Percentiles rank a stretch among this genome's conserved stretches.
Conservation (phyloP, 768 basidiomycete genomes). For the Boletus subcaerulescens region DNA sequence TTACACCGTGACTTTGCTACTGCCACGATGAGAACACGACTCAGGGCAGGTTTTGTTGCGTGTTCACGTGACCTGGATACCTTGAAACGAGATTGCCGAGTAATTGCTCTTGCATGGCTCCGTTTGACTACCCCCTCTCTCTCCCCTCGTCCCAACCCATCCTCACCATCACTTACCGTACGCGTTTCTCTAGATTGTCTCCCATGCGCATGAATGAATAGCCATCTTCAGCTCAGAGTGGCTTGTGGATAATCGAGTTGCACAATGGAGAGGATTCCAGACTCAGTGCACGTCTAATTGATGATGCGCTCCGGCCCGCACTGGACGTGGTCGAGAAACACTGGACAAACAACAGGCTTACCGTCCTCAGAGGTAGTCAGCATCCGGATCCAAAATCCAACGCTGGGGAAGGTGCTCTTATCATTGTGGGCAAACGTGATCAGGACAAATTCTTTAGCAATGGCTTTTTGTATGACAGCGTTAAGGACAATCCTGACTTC, state of each 20-base stretch:
- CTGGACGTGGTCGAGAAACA: constrained; percentile 69
- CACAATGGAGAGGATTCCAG: constrained; percentile 78
- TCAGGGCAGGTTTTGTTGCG: constrained; percentile 26
- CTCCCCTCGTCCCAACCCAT: constrained; percentile 52
- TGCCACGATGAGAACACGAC: constrained; percentile 22
- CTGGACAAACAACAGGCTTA: constrained; percentile 58
- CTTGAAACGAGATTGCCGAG: not conserved
- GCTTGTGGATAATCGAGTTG: constrained; percentile 75
- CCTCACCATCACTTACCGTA: constrained; percentile 69
- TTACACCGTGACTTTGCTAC: not conserved
- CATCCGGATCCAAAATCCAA: constrained; percentile 31
- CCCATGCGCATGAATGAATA: not conserved
- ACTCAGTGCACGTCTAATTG: constrained; percentile 55
- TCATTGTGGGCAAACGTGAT: constrained; percentile 69
- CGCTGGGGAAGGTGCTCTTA: constrained; percentile 61
- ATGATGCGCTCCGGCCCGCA: constrained; percentile 62
- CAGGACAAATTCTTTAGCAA: constrained; percentile 93
- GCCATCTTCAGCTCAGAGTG: constrained; percentile 37
- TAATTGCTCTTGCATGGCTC: constrained; percentile 1
- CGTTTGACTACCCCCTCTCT: constrained; percentile 35
- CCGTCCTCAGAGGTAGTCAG: constrained; percentile 40
- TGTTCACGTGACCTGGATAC: constrained; percentile 15
- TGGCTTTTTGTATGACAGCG: constrained; percentile 63
- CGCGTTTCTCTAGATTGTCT: constrained; percentile 10
- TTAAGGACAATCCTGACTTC: constrained; percentile 54